Percentiles rank a stretch among this genome's conserved stretches.
Evolutionary conservation across 129 eudicot species (phyloP).

Genomic region (Flaveria robusta): DNA sequence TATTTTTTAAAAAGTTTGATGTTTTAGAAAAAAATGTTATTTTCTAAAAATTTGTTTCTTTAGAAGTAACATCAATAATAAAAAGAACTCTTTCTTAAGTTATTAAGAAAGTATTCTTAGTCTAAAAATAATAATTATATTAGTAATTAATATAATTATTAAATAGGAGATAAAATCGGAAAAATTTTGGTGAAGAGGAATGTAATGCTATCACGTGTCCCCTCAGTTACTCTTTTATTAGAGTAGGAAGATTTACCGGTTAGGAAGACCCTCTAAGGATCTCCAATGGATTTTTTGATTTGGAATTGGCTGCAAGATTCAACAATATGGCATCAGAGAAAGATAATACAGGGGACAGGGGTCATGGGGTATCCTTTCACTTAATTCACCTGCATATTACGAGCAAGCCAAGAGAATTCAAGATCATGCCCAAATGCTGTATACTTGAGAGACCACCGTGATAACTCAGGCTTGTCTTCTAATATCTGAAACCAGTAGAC

Average conservation of each 20-base stretch:
- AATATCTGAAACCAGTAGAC: slow-evolving; percentile 54
- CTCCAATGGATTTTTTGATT: slow-evolving; percentile 97
- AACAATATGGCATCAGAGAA: not conserved
- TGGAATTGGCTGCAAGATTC: slow-evolving; percentile 74
- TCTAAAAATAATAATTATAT: no score
- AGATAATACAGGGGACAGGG: not conserved
- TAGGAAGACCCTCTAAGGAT: slow-evolving; percentile 94
- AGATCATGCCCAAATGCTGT: slow-evolving; percentile 89
- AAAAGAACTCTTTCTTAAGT: no score
- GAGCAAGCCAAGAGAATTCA: slow-evolving; percentile 97
- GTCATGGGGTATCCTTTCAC: not conserved
- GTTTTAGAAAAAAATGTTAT: no score
- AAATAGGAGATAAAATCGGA: no score
- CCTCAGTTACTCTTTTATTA: no score
- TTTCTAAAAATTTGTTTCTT: no score
- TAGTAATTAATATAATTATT: no score
- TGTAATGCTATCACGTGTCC: no score
- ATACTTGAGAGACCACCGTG: slow-evolving; percentile 90
- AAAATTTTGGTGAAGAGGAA: no score
- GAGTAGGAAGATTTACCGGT: slow-evolving; percentile 50
- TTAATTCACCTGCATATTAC: slow-evolving; percentile 83
- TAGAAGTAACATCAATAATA: no score
- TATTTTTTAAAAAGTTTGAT: no score
- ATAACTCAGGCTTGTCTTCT: slow-evolving; percentile 85
- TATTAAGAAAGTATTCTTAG: no score